Conservation (phyloP, 768 basidiomycete genomes). For the Leccinum aurantiacum region DNA sequence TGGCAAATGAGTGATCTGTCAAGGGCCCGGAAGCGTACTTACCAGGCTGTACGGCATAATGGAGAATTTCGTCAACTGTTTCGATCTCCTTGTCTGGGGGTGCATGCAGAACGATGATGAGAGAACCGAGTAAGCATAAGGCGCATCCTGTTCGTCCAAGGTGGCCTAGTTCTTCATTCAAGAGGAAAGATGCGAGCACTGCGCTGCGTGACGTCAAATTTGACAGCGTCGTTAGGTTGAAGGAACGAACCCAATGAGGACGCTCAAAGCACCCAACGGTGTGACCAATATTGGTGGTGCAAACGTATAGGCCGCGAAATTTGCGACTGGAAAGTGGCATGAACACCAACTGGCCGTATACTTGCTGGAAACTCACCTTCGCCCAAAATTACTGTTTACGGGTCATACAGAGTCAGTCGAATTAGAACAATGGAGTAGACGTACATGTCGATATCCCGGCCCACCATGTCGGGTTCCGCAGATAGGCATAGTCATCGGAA, state of each 20-base stretch:
- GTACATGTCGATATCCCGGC: slow-evolving; percentile 87
- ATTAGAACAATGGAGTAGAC: slow-evolving; percentile 35
- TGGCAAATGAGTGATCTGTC: slow-evolving; percentile 10
- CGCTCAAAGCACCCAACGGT: slow-evolving; percentile 93
- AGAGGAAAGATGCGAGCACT: slow-evolving; percentile 87
- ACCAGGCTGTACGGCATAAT: slow-evolving; percentile 95
- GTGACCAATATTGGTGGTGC: slow-evolving; percentile 98
- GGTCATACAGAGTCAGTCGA: slow-evolving; percentile 9
- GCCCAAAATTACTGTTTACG: slow-evolving; percentile 80
- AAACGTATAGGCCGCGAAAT: slow-evolving; percentile 96
- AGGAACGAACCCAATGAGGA: slow-evolving; percentile 82
- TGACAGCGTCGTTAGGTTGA: not conserved
- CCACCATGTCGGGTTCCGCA: slow-evolving; percentile 97
- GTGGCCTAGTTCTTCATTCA: slow-evolving; percentile 92
- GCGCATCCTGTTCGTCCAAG: slow-evolving; percentile 87
- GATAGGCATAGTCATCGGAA: slow-evolving; percentile 82
- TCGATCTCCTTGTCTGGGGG: slow-evolving; percentile 92
- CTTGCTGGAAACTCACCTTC: slow-evolving; percentile 60
- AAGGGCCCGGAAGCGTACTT: slow-evolving; percentile 21
- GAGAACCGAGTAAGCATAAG: slow-evolving; percentile 79
- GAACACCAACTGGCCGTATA: slow-evolving; percentile 1
- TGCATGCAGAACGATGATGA: slow-evolving; percentile 95
- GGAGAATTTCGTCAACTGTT: slow-evolving; percentile 91
- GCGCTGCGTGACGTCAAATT: slow-evolving; percentile 54
- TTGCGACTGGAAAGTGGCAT: slow-evolving; percentile 53